phyloP scores from a whole-genome alignment of 371 early-diverging fungal species.

The Mucor lusitanicus region DNA sequence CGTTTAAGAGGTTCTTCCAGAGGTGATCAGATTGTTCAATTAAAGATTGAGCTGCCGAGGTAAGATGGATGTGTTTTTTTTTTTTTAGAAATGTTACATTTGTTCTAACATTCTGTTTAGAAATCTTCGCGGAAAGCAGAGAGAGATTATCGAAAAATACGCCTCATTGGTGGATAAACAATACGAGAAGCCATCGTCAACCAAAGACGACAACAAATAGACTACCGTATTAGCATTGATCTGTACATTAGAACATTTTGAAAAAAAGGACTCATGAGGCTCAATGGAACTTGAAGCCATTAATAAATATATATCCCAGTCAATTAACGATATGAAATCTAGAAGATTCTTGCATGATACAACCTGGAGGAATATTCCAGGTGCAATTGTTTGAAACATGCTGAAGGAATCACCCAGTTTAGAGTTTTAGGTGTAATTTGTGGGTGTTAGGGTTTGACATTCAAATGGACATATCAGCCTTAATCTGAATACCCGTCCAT shows the following conservation, averaged over 20 bases:
- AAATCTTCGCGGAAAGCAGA: constrained; percentile 38
- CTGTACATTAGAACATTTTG: neutral
- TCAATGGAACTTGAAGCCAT: too few relatives aligned
- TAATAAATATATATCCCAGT: too few relatives aligned
- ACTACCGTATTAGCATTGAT: neutral
- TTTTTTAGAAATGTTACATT: neutral
- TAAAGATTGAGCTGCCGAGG: constrained; percentile 79
- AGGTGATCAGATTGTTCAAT: constrained; percentile 87
- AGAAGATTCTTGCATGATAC: too few relatives aligned
- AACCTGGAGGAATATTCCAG: too few relatives aligned
- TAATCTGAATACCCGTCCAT: too few relatives aligned
- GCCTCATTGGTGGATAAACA: constrained; percentile 37
- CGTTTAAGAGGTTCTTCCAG: constrained; percentile 52
- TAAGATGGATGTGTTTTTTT: constrained; percentile 14
- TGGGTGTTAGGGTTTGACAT: too few relatives aligned
- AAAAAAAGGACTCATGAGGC: too few relatives aligned
- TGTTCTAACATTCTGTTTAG: neutral
- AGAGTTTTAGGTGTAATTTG: too few relatives aligned
- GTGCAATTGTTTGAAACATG: too few relatives aligned
- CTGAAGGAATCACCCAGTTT: too few relatives aligned
- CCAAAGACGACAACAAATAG: neutral
- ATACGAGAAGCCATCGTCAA: neutral
- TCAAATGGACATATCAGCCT: too few relatives aligned
- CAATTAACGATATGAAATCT: too few relatives aligned
- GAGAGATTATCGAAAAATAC: constrained; percentile 30